Base-by-base conservation (phyloP, 106 monocot species). In the Dioscorea dumetorum region DNA sequence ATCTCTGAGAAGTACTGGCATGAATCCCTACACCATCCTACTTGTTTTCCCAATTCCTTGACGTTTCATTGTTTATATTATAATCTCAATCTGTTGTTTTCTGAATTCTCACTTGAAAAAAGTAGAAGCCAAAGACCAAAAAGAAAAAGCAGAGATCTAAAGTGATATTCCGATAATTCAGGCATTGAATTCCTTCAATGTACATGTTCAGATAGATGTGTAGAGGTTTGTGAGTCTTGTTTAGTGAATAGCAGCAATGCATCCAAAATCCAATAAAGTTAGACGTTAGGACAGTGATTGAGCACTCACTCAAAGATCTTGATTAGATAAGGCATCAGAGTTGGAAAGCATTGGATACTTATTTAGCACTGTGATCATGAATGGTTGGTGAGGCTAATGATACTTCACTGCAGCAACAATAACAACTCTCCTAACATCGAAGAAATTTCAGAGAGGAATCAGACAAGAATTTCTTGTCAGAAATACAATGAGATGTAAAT, bases 321-420 rank as follows among this genome's bases (percentile, higher is more conserved):
- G 22, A 59, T 20, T 22, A 59, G 59, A 59, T 59, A 22, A 59
- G 22, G 22, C 59, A 59, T 59, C 22, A 22, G 7, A 59, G 59
- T 59, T 59, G 59, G 59, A 20, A 59, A 59, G 59, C 59, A 59
- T 59, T 59, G 59, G 20, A 22, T 11, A 23, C 11, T 2, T 22
- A 59, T 28, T 28, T 28, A 28, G 28, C 28, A 28, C 2, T 28
- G 12, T 23, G 19, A 23, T 22, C 22, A 12, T 12, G 22, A 7
- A 59, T 59, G 59, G 59, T 59, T 59, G 59, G 59, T 59, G 20
- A 59, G 59, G 22, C 20, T 12, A 59, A 59, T 59, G 59, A 59
- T 59, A 12, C 59, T 21, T 59, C 59, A 11, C 59, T 22, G 22
- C 20, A 20, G 22, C 59, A 59, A 23, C 18, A 16, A n/a, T 15